Conservation (phyloP, 441 rosid species). For the Bruguiera hainesii region DNA sequence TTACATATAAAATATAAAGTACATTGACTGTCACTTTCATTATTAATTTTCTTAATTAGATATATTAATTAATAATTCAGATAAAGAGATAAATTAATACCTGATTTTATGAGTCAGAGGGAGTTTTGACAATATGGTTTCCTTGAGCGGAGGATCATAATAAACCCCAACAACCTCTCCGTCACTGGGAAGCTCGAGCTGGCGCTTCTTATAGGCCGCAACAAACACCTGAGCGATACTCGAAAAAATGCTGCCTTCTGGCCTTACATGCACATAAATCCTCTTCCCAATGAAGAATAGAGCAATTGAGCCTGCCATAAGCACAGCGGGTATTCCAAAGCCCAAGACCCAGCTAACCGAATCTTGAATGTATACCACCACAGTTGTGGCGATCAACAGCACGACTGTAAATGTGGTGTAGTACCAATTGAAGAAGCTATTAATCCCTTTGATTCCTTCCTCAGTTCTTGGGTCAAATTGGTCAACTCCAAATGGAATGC, state of each 20-base stretch:
- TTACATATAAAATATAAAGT: too few relatives aligned
- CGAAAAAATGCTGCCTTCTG: conserved; percentile 59
- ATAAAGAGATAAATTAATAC: conserved; percentile 23
- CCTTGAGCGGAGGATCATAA: conserved; percentile 52
- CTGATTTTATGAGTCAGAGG: conserved; percentile 55
- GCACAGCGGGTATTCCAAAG: conserved; percentile 58
- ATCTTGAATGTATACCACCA: conserved; percentile 71
- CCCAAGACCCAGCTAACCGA: conserved; percentile 74
- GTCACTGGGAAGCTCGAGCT: conserved; percentile 28
- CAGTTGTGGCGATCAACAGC: conserved; percentile 48
- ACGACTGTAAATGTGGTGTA: conserved; percentile 62
- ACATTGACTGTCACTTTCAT: not conserved
- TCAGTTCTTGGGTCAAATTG: conserved; percentile 72
- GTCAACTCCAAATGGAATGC: conserved; percentile 80
- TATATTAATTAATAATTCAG: not conserved
- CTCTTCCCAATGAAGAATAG: conserved; percentile 51
- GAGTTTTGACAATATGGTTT: conserved; percentile 28
- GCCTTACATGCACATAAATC: conserved; percentile 52
- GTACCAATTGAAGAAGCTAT: conserved; percentile 83
- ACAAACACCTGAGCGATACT: conserved; percentile 49
- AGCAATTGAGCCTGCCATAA: conserved; percentile 48
- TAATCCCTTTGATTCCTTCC: conserved; percentile 63
- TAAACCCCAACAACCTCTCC: conserved; percentile 19
- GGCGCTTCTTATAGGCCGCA: conserved; percentile 53
- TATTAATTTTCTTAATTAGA: not conserved